These are phyloP conservation scores for Pseudogymnoascus sp. DNA, from an alignment of 2,329 filamentous ascomycete species.

Conservation along the genomic window DNA sequence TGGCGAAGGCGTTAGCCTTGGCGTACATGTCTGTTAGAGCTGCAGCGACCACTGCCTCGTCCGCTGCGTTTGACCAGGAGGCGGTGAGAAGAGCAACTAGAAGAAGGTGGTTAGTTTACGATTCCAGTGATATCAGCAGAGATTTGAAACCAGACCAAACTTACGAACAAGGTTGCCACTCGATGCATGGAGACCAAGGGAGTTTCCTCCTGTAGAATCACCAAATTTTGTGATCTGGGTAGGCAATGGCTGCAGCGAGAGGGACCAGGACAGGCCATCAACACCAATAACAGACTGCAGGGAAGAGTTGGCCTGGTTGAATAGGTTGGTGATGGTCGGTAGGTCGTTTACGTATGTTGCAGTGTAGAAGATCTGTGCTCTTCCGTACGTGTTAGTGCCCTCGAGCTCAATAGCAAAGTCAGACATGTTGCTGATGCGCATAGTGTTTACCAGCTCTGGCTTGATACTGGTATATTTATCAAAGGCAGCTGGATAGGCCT, in stretches of 20 bases:
- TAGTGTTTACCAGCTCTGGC: slow-evolving; percentile 6
- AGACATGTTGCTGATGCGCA: slow-evolving; percentile 12
- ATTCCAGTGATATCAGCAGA: background rate
- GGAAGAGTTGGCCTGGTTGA: background rate
- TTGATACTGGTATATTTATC: background rate
- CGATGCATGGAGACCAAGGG: slow-evolving; percentile 7
- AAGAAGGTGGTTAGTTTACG: background rate
- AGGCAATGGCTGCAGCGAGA: background rate
- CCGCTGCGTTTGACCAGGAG: background rate
- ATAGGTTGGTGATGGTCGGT: background rate
- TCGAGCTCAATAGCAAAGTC: slow-evolving; percentile 11
- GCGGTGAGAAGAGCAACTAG: background rate
- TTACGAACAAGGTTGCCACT: slow-evolving; percentile 4
- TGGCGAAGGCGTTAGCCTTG: background rate
- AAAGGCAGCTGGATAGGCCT: slow-evolving; percentile 9
- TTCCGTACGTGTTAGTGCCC: background rate
- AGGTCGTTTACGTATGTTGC: slow-evolving; percentile 7
- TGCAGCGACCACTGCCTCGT: background rate
- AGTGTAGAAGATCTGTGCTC: slow-evolving; percentile 8
- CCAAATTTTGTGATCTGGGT: slow-evolving; percentile 1
- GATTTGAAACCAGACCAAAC: background rate
- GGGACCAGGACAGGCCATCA: background rate
- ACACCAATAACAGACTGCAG: background rate
- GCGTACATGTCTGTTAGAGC: slow-evolving; percentile 1
- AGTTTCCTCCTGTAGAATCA: slow-evolving; percentile 7